phyloP scores from a whole-genome alignment of 2,329 filamentous ascomycete species.

The Catunica adiposa region DNA sequence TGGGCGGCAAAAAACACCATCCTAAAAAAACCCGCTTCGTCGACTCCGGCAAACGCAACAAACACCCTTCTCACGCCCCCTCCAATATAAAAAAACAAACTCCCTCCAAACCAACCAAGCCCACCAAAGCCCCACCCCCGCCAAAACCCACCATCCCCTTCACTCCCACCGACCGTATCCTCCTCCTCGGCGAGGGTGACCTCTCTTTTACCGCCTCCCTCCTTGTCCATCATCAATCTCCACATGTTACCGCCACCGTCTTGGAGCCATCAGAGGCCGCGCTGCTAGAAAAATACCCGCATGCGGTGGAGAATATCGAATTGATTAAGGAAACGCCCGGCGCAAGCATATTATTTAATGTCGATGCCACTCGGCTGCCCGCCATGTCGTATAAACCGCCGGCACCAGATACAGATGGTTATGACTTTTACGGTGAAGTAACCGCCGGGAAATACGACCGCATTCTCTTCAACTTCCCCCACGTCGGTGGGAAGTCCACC shows the following conservation, averaged over 20 bases:
- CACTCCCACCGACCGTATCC: slow-evolving; percentile 45
- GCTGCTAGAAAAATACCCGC: slow-evolving; percentile 58
- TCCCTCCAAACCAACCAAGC: slow-evolving; percentile 13
- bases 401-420: slow-evolving; percentile 15
- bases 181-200: slow-evolving; percentile 67
- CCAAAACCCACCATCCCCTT: slow-evolving; percentile 45
- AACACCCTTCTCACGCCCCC: slow-evolving; percentile 13
- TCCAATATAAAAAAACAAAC: slow-evolving; percentile 14
- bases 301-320: slow-evolving; percentile 42
- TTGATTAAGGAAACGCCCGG: slow-evolving; percentile 25
- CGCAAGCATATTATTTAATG: slow-evolving; percentile 36
- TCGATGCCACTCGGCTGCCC: slow-evolving; percentile 51
- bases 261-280: slow-evolving; percentile 40
- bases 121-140: slow-evolving; percentile 4
- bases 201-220: slow-evolving; percentile 60
- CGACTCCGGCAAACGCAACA: slow-evolving; percentile 10
- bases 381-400: slow-evolving; percentile 25
- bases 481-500: slow-evolving; percentile 79
- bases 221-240: slow-evolving; percentile 47
- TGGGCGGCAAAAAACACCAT: slow-evolving; percentile 28
- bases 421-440: not conserved
- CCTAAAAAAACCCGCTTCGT: slow-evolving; percentile 10
- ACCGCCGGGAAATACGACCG: slow-evolving; percentile 46
- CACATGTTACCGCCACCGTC: slow-evolving; percentile 51
- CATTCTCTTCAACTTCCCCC: slow-evolving; percentile 92